These are phyloP conservation scores for Diaporthe batatas DNA, from an alignment of 2,329 filamentous ascomycete species.

Conservation along the genomic window DNA sequence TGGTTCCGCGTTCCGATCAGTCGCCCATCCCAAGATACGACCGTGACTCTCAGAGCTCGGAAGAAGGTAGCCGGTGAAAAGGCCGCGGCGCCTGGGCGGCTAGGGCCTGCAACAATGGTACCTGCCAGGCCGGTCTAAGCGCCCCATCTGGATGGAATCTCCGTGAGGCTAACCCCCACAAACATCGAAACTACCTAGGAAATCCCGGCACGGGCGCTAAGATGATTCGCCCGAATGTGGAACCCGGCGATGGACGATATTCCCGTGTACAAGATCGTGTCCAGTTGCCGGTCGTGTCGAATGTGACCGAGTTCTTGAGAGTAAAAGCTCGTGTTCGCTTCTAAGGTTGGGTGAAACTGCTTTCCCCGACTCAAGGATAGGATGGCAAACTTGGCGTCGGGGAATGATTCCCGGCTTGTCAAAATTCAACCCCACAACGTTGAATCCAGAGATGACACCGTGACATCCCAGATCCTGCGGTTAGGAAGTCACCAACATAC, in stretches of 20 bases:
- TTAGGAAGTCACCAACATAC: neutral
- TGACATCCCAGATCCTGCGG: neutral
- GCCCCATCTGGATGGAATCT: neutral
- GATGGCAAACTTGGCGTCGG: neutral
- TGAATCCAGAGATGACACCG: neutral
- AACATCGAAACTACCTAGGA: neutral
- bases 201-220: conserved; percentile 3
- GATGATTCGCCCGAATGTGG: neutral
- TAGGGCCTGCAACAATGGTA: neutral
- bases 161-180: neutral
- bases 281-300: neutral
- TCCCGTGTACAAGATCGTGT: neutral
- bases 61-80: too few species aligned
- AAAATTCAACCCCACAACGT: conserved; percentile 3
- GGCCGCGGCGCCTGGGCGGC: neutral
- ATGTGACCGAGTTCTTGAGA: neutral
- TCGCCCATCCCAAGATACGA: neutral
- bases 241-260: neutral
- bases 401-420: conserved; percentile 7
- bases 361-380: neutral
- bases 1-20: too few species aligned
- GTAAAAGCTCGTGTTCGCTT: neutral
- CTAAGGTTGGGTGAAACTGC: neutral
- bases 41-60: neutral
- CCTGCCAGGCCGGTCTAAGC: neutral